Conservation (phyloP, 495 filamentous ascomycete species). For the Barbatosphaeria neglecta region DNA sequence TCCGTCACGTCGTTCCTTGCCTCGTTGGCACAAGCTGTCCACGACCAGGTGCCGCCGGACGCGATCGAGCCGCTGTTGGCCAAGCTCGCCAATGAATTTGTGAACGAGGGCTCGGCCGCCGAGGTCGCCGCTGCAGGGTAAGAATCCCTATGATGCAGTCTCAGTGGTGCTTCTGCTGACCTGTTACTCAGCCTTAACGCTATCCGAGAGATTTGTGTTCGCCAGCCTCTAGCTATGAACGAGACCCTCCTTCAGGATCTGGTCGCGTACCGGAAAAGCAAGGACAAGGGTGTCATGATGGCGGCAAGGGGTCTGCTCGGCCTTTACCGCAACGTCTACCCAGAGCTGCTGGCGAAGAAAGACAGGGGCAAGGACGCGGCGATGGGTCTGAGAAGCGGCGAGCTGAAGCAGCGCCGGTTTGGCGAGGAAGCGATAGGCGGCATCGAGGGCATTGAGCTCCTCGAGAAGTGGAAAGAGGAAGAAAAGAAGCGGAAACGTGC, state of each 20-base stretch:
- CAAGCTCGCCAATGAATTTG: slow-evolving; percentile 97
- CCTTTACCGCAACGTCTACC: slow-evolving; percentile 80
- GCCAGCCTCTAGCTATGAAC: slow-evolving; percentile 91
- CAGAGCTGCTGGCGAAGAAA: slow-evolving; percentile 79
- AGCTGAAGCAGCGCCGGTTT: slow-evolving; percentile 59
- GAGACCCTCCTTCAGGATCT: slow-evolving; percentile 93
- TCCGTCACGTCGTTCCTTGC: slow-evolving; percentile 93
- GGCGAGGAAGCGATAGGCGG: slow-evolving; percentile 68
- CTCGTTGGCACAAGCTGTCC: slow-evolving; percentile 80
- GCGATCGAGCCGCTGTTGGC: slow-evolving; percentile 80
- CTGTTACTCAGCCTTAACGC: slow-evolving; percentile 40
- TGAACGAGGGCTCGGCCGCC: slow-evolving; percentile 82
- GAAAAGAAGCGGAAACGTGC: slow-evolving; percentile 59
- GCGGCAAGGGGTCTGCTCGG: slow-evolving; percentile 82
- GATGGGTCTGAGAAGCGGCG: slow-evolving; percentile 62
- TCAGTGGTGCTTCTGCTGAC: not conserved
- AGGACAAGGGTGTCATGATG: slow-evolving; percentile 98
- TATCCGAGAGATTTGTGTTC: slow-evolving; percentile 83
- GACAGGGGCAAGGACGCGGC: slow-evolving; percentile 90
- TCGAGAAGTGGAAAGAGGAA: slow-evolving; percentile 90
- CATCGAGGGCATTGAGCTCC: slow-evolving; percentile 85
- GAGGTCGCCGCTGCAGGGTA: slow-evolving; percentile 80
- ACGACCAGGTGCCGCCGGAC: slow-evolving; percentile 87
- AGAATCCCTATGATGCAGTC: not conserved
- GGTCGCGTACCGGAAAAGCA: slow-evolving; percentile 90